Percentiles rank a stretch among this genome's conserved stretches.
phyloP scores from a whole-genome alignment of 768 basidiomycete genomes.

The Gyrodon lividus region DNA sequence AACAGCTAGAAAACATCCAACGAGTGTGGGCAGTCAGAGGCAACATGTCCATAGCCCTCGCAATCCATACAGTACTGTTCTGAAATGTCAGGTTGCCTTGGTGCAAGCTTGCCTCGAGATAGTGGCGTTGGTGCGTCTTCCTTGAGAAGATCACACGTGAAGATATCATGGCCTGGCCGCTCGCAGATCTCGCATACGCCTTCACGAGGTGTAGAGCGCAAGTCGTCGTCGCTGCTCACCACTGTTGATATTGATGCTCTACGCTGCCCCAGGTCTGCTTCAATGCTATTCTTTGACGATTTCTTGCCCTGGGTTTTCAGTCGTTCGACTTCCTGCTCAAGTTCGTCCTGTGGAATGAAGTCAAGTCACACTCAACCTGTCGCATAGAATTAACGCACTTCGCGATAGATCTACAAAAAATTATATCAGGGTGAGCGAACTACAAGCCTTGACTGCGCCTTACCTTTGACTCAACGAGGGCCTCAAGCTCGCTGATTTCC shows the following conservation, averaged over 20 bases:
- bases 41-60: constrained; percentile 73
- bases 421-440: constrained; percentile 3
- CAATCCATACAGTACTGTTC: constrained; percentile 79
- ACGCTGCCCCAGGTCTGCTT: constrained; percentile 33
- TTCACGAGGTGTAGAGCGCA: constrained; percentile 26
- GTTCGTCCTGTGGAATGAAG: constrained; percentile 59
- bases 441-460: constrained; percentile 2
- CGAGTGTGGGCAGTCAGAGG: constrained; percentile 81
- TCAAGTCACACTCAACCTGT: constrained; percentile 13
- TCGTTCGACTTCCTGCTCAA: constrained; percentile 80
- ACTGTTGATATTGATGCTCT: constrained; percentile 23
- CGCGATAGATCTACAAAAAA: constrained; percentile 70
- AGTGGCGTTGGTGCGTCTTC: constrained; percentile 42
- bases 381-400: constrained; percentile 42
- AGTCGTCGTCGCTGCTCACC: constrained; percentile 23
- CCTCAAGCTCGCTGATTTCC: constrained; percentile 90
- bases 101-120: constrained; percentile 11
- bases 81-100: constrained; percentile 17
- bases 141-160: constrained; percentile 75
- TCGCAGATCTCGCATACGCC: constrained; percentile 86
- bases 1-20: constrained; percentile 74
- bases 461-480: constrained; percentile 92
- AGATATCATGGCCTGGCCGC: constrained; percentile 81
- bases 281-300: constrained; percentile 47
- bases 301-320: constrained; percentile 66